Conservation (phyloP, 2,329 filamentous ascomycete genomes). For the Fulvia fulva region DNA sequence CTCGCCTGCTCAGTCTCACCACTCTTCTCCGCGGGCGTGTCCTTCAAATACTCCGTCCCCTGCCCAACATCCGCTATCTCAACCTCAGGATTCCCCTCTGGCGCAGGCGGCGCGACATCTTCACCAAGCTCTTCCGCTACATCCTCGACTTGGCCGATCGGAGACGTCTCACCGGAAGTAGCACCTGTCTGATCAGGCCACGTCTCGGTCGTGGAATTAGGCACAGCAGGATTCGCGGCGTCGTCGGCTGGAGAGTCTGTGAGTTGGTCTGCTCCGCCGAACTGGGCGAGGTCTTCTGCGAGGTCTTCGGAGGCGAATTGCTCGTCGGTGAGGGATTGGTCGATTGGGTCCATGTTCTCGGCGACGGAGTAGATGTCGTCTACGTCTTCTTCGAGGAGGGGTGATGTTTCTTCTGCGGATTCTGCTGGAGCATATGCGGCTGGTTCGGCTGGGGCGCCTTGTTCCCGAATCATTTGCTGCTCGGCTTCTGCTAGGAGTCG, state of each 20-base stretch:
- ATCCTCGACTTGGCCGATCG: slow-evolving; percentile 6
- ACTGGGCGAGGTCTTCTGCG: slow-evolving; percentile 17
- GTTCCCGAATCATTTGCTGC: background rate
- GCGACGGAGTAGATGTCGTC: slow-evolving; percentile 4
- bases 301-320: background rate
- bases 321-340: slow-evolving; percentile 1
- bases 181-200: background rate
- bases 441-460: background rate
- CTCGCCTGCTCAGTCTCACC: background rate
- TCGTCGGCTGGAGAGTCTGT: background rate
- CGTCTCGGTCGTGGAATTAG: background rate
- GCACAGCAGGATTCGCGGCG: background rate
- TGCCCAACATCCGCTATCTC: background rate
- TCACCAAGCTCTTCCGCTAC: slow-evolving; percentile 20
- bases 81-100: background rate
- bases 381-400: slow-evolving; percentile 4
- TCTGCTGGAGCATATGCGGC: background rate
- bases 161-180: background rate
- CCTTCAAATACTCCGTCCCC: background rate
- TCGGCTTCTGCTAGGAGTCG: slow-evolving; percentile 1
- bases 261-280: slow-evolving; percentile 9
- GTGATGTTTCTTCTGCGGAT: background rate
- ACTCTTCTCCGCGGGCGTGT: background rate
- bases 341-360: background rate
- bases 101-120: background rate